Base-by-base conservation (phyloP, 2,329 filamentous ascomycete genomes). In the Aspergillus sp. region DNA sequence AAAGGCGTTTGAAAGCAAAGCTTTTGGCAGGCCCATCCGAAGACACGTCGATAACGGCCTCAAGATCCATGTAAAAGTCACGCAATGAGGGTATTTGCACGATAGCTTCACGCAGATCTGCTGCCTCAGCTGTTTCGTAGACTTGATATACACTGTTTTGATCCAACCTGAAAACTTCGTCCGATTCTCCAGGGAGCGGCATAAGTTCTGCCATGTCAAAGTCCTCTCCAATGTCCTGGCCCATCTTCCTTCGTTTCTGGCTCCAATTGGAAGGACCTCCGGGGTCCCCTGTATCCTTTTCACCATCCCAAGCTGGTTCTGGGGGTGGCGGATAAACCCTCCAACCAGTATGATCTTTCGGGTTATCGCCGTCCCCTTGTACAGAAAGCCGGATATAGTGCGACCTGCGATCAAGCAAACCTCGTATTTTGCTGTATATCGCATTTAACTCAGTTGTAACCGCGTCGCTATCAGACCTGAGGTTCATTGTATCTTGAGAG, bases 21-120 rank as follows among this genome's bases (percentile, higher is more conserved):
- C 90, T 96, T 72, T 98, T 98, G 68, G 85, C 91, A 0, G 93
- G 93, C 0, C 93, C 93, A 63, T 98, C 91, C 0, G 90, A 95
- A 0, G 90, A 95, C n/a, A 94, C 83, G 49, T 85, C 83, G 45
- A 95, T 76, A 49, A 97, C 85, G 19, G 83, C 78, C 63, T 98
- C 93, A 22, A 98, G 74, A 63, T 96, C 91, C 76, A 95, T 87
- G 67, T 97, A 98, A 62, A 90, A 98, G 61, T 98, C 91, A 60
- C 90, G 83, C 60, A 97, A 82, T 4, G 88, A 95, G 1, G 93
- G 93, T n/a, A 97, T 87, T 41, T 83, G 77, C 44, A 95, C 79
- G 13, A 90, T 81, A 0, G 91, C 90, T 15, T 78, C 76, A 52
- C 83, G 79, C 15, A 80, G 74, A 45, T 84, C 76, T 32, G 77